Evolutionary conservation across 768 basidiomycete genomes (phyloP), one percentile per base, ranked within the genome.

Genomic region (Rhizopogon vinicolor): DNA sequence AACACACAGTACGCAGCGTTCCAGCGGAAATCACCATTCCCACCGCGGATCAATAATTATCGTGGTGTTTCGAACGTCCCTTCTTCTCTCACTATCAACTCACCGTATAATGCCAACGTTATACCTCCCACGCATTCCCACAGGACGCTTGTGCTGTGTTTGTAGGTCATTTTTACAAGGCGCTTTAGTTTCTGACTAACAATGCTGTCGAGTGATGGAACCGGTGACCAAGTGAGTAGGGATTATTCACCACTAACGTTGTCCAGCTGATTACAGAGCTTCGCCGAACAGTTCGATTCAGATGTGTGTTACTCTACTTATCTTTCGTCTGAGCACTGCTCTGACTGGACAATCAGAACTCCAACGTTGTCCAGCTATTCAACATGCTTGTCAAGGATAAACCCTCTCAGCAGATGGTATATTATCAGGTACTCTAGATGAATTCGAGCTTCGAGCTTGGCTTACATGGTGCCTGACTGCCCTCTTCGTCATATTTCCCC

Each of bases 371-470:
- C 39, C 80, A 86, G 54, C 73, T 89, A 51, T 84, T 87, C 62
- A 79, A 84, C 5, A 78, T 86, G 78, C 67, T 89, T 57, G 84
- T 82, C 72, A 89, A 89, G 66, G 84, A 86, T 46, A 78, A 84
- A 58, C 73, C 74, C 25, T 58, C 64, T 25, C 25, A 25, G 53
- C 88, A 90, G 62, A 74, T 88, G 65, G 85, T 87, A 1, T 90
- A 90, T 60, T 90, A 90, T 65, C 88, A 90, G 74, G 87, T 82
- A 51, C 6, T 54, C 5, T 7, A 7, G 7, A 8, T 39, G 1
- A 8, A 50, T 25, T 40, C 3, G 55, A 25, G 52, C 1, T 13
- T 7, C 7, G 9, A 25, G 58, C 48, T 52, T 22, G 10, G 39
- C 41, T 18, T 37, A 29, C 50, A 37, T 42, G 35, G 37, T 12